A percentile compares a stretch with the other conserved stretches of the same genome.
These are phyloP conservation scores for Botrytis paeoniae DNA, from an alignment of 2,329 filamentous ascomycete genomes.

Conservation along the genomic window DNA sequence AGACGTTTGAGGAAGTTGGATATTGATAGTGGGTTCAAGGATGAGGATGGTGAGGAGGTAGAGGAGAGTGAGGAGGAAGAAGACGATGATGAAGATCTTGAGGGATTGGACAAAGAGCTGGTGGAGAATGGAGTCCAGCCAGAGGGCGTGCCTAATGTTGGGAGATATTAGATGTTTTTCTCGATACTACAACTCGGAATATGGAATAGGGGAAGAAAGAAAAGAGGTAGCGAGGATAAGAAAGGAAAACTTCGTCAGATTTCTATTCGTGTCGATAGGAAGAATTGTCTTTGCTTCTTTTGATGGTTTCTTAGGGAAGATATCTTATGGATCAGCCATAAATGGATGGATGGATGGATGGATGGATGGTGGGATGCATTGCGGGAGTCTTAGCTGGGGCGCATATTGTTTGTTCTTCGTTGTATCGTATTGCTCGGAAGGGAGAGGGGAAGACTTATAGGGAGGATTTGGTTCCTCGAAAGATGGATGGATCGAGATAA, in stretches of 20 bases:
- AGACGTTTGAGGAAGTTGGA: conserved; percentile 66
- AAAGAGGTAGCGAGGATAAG: neutral
- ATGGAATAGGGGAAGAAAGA: neutral
- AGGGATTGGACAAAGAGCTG: neutral
- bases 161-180: neutral
- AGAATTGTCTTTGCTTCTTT: conserved; percentile 18
- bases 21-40: conserved; percentile 77
- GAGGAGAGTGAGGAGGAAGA: conserved; percentile 54
- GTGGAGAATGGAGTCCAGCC: conserved; percentile 11
- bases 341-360: neutral
- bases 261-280: conserved; percentile 11
- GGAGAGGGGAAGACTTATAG: neutral
- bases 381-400: conserved; percentile 23
- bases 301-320: conserved; percentile 19
- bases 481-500: conserved; percentile 1
- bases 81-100: conserved; percentile 41
- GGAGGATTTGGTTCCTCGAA: neutral
- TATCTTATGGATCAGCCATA: neutral
- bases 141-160: neutral
- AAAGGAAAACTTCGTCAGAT: conserved; percentile 1
- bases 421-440: conserved; percentile 5
- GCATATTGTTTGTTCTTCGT: conserved; percentile 17
- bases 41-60: conserved; percentile 58
- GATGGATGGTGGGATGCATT: conserved; percentile 22
- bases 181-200: neutral